Evolutionary conservation across 768 basidiomycete species (phyloP).

Genomic region (Suillus luteus): DNA sequence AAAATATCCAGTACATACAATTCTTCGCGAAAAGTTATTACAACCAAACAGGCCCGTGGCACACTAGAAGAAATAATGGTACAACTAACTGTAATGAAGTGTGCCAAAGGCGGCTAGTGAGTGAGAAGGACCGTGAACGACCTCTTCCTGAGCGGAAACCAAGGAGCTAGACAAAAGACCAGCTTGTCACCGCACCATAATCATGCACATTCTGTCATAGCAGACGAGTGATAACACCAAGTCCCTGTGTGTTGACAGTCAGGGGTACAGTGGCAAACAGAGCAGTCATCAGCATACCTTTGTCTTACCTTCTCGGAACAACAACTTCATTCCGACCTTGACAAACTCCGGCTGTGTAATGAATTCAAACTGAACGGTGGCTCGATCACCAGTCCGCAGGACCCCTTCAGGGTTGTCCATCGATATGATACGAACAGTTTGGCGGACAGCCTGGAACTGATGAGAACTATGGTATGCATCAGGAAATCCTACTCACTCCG

Average conservation of each 20-base stretch:
- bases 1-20: background rate
- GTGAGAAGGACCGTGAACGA: background rate
- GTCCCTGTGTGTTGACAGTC: constrained; percentile 47
- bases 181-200: background rate
- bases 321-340: constrained; percentile 89
- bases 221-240: constrained; percentile 74
- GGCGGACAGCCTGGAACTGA: constrained; percentile 69
- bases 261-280: constrained; percentile 12
- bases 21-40: background rate
- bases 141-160: background rate
- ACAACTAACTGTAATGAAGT: background rate
- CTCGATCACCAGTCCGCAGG: constrained; percentile 92
- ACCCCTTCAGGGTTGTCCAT: constrained; percentile 91
- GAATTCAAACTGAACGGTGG: constrained; percentile 94
- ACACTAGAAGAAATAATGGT: background rate
- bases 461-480: constrained; percentile 9
- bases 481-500: constrained; percentile 53
- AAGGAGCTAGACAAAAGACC: background rate
- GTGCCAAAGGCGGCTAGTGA: background rate
- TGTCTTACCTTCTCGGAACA: constrained; percentile 95
- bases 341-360: constrained; percentile 90
- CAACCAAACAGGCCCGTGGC: background rate
- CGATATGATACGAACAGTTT: constrained; percentile 87
- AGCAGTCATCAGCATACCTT: constrained; percentile 54
- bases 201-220: constrained; percentile 38